Evolutionary conservation across 345 rosid genomes (phyloP).

Genomic region (Murraya paniculata): DNA sequence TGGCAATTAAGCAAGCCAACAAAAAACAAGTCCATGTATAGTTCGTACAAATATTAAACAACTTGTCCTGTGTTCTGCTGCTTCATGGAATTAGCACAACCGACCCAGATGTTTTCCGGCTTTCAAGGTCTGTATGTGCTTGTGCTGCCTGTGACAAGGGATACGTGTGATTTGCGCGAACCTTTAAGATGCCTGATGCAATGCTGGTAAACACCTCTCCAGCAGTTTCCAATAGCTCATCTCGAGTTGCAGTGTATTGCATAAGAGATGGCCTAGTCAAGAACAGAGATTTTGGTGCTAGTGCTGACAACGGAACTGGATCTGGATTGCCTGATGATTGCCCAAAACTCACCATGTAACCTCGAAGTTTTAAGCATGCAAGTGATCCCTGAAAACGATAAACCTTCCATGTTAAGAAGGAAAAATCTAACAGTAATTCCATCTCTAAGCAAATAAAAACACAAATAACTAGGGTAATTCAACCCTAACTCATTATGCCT

Average conservation of each 20-base stretch:
- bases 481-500: background rate
- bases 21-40: no score
- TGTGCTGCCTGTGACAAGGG: constrained; percentile 67
- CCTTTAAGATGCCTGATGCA: constrained; percentile 57
- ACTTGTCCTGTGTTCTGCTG: background rate
- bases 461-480: background rate
- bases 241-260: constrained; percentile 65
- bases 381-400: constrained; percentile 60
- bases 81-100: constrained; percentile 67
- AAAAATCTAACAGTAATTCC: background rate
- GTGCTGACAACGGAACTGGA: constrained; percentile 73
- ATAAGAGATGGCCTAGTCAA: constrained; percentile 77
- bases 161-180: constrained; percentile 70
- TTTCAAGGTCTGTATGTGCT: constrained; percentile 80
- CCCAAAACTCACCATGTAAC: constrained; percentile 87
- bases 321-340: constrained; percentile 83
- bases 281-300: constrained; percentile 68
- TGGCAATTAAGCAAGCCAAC: background rate
- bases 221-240: constrained; percentile 70
- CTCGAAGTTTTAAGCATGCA: constrained; percentile 70
- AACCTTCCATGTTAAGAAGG: background rate
- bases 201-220: constrained; percentile 66
- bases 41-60: background rate
- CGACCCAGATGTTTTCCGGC: constrained; percentile 68
- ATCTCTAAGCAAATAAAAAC: background rate